Base-by-base conservation (phyloP, 148 eudicot species). In the Amaranthus hypochondriacus region DNA sequence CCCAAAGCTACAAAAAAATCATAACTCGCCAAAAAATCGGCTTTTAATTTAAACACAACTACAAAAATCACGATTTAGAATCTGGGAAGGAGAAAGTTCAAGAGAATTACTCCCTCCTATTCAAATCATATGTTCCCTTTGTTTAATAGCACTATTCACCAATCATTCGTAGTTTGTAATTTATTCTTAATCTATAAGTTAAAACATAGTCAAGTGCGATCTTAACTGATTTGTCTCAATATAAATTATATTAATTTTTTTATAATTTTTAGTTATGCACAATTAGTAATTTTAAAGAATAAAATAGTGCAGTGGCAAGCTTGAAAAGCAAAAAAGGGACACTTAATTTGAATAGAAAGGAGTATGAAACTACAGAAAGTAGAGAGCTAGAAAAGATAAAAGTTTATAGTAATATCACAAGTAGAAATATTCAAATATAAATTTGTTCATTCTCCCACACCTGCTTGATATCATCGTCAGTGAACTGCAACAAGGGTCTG, bases 401-500 rank as follows among this genome's bases (percentile, higher is more conserved):
- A 12, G 62, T 47, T 74, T 4, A 9, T 21, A 55, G 55, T 47
- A 8, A 48, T 55, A 14, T 63, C 3, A 39, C 9, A 75, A 47
- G 51, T 14, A 21, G n/a, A 48, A 46, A 56, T 70, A 56, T 59
- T 56, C 43, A 69, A 52, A 9, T 48, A 72, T 6, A 59, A 48
- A 43, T 56, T 28, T 28, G 39, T 28, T 43, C 73, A 10, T 28
- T 21, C 49, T 62, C 5, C 0, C 79, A 47, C 44, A 95, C 99
- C 94, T 95, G 97, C 84, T 83, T 82, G 69, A 95, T 86, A 78
- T 95, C 99, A 73, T 95, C 91, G 62, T 95, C 94, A 71, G 76
- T 84, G 77, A 95, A 95, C 84, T 95, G 87, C 81, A 95, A 81
- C 79, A 95, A 95, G 59, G 99, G 99, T 81, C 99, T 89, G 81